Conservation (phyloP, 2,329 filamentous ascomycete species). For the Tympanopsis confertula region DNA sequence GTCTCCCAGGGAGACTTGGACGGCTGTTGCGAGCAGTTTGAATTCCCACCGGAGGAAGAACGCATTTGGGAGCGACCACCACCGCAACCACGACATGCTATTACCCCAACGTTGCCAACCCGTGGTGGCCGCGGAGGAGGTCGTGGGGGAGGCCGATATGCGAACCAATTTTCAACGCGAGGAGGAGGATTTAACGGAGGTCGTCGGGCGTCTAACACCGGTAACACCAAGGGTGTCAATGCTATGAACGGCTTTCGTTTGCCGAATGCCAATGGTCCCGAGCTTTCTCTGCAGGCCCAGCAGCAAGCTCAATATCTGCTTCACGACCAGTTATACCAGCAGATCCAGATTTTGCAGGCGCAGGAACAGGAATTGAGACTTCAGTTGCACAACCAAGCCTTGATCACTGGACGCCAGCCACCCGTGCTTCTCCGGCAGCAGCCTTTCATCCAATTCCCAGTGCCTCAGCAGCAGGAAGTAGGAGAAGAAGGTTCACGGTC, state of each 20-base stretch:
- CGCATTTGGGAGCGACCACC: constrained; percentile 44
- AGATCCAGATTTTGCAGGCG: constrained; percentile 33
- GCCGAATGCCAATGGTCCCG: constrained; percentile 12
- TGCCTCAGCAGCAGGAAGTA: constrained; percentile 19
- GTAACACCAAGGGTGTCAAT: no score
- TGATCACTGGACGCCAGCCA: constrained; percentile 22
- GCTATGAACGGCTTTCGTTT: no score
- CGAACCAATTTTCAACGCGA: no score
- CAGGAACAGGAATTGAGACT: constrained; percentile 34
- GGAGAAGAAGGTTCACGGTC: not conserved
- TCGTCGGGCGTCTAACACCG: not conserved
- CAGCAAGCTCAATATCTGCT: constrained; percentile 29
- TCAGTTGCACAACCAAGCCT: constrained; percentile 29
- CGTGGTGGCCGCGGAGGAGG: not conserved
- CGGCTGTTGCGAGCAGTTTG: constrained; percentile 77
- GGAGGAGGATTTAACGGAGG: not conserved
- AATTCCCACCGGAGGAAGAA: constrained; percentile 76
- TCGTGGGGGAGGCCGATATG: not conserved
- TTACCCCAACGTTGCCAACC: not conserved
- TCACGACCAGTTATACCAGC: constrained; percentile 33
- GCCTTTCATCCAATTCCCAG: constrained; percentile 24
- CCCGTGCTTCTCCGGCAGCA: constrained; percentile 23
- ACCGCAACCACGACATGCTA: constrained; percentile 35
- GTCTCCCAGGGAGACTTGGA: constrained; percentile 69
- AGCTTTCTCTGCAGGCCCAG: constrained; percentile 26